phyloP scores from a whole-genome alignment of 2,329 filamentous ascomycete species.

The Cercospora citrullina region DNA sequence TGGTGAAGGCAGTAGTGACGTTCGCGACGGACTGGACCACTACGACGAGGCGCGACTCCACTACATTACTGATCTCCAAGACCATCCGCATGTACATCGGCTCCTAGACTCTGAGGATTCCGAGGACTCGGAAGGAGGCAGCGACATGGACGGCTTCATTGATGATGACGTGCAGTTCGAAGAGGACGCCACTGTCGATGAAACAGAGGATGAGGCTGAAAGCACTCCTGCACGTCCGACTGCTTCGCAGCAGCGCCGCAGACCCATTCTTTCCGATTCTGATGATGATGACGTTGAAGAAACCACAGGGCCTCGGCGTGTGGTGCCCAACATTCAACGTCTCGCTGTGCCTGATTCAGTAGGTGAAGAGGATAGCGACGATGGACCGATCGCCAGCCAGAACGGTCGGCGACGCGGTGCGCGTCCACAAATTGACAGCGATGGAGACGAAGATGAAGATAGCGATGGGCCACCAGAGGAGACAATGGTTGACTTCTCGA shows the following conservation, averaged over 20 bases:
- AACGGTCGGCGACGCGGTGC: constrained; percentile 7
- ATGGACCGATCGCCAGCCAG: constrained; percentile 18
- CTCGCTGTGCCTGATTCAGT: constrained; percentile 16
- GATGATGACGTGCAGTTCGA: constrained; percentile 18
- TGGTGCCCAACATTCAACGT: not conserved
- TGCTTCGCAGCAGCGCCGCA: constrained; percentile 12
- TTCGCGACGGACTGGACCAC: not conserved
- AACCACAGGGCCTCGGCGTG: constrained; percentile 4
- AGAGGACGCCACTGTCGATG: constrained; percentile 17
- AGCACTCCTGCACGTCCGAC: constrained; percentile 19
- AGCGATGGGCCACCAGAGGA: constrained; percentile 15
- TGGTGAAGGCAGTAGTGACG: constrained; percentile 9
- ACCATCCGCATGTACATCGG: not conserved
- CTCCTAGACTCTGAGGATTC: constrained; percentile 9
- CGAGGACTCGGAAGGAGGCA: constrained; percentile 21
- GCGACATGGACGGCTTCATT: constrained; percentile 24
- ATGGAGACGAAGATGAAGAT: constrained; percentile 21
- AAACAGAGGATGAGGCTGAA: constrained; percentile 25
- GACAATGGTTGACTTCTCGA: constrained; percentile 18
- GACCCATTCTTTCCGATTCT: constrained; percentile 27
- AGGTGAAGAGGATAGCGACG: constrained; percentile 23
- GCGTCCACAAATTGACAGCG: constrained; percentile 18
- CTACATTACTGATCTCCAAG: not conserved
- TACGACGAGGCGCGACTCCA: not conserved
- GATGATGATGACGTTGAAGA: constrained; percentile 22